Evolutionary conservation across 805 yeast genomes (phyloP), one percentile per base, ranked within the genome.

Genomic region (Starmerella bombi): DNA sequence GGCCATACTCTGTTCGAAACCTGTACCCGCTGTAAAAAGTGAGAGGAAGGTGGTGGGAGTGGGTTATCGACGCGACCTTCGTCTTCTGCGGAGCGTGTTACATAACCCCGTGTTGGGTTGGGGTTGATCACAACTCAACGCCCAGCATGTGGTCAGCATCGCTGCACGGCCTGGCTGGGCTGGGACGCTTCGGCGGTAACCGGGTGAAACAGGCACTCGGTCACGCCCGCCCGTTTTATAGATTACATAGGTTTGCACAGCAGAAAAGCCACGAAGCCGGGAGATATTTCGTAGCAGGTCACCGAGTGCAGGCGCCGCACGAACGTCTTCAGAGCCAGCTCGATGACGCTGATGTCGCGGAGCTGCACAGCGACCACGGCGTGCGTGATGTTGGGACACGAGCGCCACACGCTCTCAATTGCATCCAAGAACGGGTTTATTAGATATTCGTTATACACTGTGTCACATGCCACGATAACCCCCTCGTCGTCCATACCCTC

Each of bases 391-490:
- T 8, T 6, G 4, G 31, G 34, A 32, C 28, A 17, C 15, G 37
- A 17, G 10, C 17, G 15, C 38, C 33, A 29, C 5, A 48, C 46
- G 30, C 46, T 42, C 9, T 29, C n/a, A 4, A 50, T 16, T 12
- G 54, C 54, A 9, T 32, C 43, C 4, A 41, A 10, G 12, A 52
- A 45, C 3, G 45, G 53, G 9, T 21, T 25, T 3, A 45, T 34
- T 8, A 52, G 40, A 29, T 38, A 43, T 10, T 43, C 50, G 34
- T 52, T 52, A 40, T 51, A 52, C 15, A 52, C 43, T 2, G 55
- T 51, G 30, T 52, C 56, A 36, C 53, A 49, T 3, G 56, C 49
- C 12, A 52, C 31, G 4, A 52, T 29, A 5, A 41, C 25, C 8
- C 42, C 39, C 12, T 27, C 34, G 10, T 33, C 40, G 5, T 35